These are phyloP conservation scores for Musa beccarii DNA, from an alignment of 176 grass and related monocot species.

Conservation along the genomic window DNA sequence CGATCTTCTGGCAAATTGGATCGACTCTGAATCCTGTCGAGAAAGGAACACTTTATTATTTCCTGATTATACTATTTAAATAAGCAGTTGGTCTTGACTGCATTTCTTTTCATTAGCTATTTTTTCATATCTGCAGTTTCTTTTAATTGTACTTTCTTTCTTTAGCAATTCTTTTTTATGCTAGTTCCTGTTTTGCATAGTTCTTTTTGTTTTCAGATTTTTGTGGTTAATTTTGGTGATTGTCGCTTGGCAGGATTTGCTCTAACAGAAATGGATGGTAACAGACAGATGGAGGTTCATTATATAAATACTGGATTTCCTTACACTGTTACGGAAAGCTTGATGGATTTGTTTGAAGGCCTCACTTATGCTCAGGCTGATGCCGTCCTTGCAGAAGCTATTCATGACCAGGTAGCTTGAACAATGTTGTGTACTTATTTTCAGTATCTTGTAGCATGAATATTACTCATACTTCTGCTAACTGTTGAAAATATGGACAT, in stretches of 20 bases:
- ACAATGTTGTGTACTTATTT: conserved; percentile 7
- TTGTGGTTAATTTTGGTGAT: not conserved
- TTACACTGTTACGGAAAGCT: conserved; percentile 73
- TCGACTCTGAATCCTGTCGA: no score
- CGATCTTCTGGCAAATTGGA: no score
- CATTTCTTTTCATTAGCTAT: not conserved
- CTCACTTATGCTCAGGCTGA: conserved; percentile 81
- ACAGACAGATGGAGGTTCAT: conserved; percentile 82
- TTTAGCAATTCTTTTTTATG: not conserved
- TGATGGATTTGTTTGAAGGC: conserved; percentile 98
- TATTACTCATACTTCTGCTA: not conserved
- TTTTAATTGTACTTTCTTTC: not conserved
- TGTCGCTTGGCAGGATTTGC: conserved; percentile 13
- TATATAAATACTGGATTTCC: conserved; percentile 95
- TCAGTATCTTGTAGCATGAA: not conserved
- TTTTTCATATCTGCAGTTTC: not conserved
- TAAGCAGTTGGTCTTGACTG: not conserved
- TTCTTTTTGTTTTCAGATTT: not conserved
- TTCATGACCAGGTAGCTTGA: conserved; percentile 69
- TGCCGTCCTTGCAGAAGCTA: conserved; percentile 61
- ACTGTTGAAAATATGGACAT: not conserved
- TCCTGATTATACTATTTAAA: not conserved
- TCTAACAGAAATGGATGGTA: conserved; percentile 44
- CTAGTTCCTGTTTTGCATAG: not conserved
- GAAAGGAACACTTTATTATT: no score